Percentiles rank a stretch among this genome's conserved stretches.
These are phyloP conservation scores for Blastomyces emzantsi DNA, from an alignment of 2,329 filamentous ascomycete genomes.

Conservation along the genomic window DNA sequence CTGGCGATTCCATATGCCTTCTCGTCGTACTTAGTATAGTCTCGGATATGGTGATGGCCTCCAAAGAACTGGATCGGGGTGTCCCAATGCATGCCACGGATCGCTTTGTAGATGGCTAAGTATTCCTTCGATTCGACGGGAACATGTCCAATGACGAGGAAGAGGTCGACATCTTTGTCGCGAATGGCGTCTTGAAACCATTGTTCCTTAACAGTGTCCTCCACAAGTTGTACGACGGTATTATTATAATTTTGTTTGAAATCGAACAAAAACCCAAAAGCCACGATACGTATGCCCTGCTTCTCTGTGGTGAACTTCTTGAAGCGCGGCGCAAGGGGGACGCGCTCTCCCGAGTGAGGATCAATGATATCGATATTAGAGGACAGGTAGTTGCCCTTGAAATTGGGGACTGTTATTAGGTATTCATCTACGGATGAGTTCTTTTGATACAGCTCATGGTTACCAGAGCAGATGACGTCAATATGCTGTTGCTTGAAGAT, in stretches of 20 bases:
- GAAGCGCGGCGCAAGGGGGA: constrained; percentile 72
- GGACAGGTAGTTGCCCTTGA: constrained; percentile 69
- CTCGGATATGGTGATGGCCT: constrained; percentile 81
- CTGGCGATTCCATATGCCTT: constrained; percentile 73
- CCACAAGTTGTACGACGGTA: constrained; percentile 70
- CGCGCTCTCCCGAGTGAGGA: constrained; percentile 57
- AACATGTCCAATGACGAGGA: constrained; percentile 79
- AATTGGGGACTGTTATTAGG: constrained; percentile 71
- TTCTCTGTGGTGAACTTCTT: constrained; percentile 89
- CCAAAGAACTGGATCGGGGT: constrained; percentile 87
- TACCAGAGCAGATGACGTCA: constrained; percentile 78
- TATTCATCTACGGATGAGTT: constrained; percentile 72
- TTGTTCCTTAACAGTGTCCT: constrained; percentile 66
- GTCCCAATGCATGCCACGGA: constrained; percentile 66
- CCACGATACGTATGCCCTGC: constrained; percentile 70
- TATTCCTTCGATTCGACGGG: constrained; percentile 74
- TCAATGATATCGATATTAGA: constrained; percentile 89
- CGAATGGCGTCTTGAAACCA: constrained; percentile 85
- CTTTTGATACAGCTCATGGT: constrained; percentile 86
- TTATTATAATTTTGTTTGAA: constrained; percentile 89
- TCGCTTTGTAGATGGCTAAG: constrained; percentile 64
- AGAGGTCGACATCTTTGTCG: constrained; percentile 72
- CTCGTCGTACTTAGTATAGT: constrained; percentile 70
- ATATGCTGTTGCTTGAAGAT: constrained; percentile 76
- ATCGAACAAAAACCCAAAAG: constrained; percentile 92